These are phyloP conservation scores for Trichomonascaceae sp. DNA, from an alignment of 1,139 yeast genomes.

Conservation along the genomic window DNA sequence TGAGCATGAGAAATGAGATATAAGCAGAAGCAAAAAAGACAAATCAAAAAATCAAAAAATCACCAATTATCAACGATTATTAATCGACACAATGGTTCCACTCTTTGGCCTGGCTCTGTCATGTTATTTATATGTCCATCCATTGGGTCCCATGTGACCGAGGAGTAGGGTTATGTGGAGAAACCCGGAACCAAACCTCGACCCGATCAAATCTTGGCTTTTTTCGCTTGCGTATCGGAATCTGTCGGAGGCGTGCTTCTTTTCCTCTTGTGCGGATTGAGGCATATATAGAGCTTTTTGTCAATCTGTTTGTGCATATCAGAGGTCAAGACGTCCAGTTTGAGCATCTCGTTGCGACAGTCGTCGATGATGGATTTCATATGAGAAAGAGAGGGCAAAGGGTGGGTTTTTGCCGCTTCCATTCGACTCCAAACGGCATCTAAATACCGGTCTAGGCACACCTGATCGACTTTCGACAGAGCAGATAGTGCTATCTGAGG, in stretches of 20 bases:
- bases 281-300: conserved; percentile 28
- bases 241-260: conserved; percentile 9
- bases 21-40: not conserved
- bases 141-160: not conserved
- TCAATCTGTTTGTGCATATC: conserved; percentile 31
- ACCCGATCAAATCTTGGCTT: not conserved
- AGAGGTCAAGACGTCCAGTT: conserved; percentile 16
- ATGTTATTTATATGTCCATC: not conserved
- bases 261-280: conserved; percentile 23
- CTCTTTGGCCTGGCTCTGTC: not conserved
- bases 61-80: not conserved
- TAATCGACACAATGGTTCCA: not conserved
- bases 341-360: conserved; percentile 19
- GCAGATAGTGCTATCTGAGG: conserved; percentile 94
- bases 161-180: not conserved
- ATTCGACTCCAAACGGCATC: conserved; percentile 46
- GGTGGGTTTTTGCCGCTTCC: not conserved
- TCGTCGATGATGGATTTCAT: conserved; percentile 20
- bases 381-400: conserved; percentile 7
- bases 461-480: conserved; percentile 58
- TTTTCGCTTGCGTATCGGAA: conserved; percentile 2
- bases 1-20: not conserved
- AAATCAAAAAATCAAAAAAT: not conserved
- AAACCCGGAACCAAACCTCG: not conserved
- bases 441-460: conserved; percentile 61